Evolutionary conservation across 306 rosid genomes (phyloP).

Genomic region (Notholithocarpus densiflorus): DNA sequence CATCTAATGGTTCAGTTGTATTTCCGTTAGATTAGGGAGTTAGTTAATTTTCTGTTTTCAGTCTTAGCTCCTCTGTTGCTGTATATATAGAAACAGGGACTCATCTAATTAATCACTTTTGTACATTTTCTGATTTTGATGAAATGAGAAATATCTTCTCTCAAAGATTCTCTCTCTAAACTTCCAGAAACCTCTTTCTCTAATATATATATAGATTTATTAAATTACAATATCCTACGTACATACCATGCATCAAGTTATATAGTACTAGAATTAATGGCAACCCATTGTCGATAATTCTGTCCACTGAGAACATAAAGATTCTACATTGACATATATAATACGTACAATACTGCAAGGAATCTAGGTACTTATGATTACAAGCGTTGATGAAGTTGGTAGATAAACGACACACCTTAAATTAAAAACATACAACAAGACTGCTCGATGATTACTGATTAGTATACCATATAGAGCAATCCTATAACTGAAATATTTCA

Average conservation of each 20-base stretch:
- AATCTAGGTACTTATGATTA: background rate
- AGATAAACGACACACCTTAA: background rate
- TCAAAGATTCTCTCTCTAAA: too few species aligned
- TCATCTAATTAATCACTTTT: too few species aligned
- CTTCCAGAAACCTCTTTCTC: too few species aligned
- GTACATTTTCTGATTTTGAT: too few species aligned
- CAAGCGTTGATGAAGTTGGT: background rate
- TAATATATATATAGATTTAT: too few species aligned
- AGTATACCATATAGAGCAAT: background rate
- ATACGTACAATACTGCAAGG: background rate
- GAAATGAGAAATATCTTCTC: too few species aligned
- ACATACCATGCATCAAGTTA: background rate
- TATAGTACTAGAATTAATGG: background rate
- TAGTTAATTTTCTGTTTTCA: too few species aligned
- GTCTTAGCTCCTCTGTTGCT: too few species aligned
- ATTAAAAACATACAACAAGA: background rate
- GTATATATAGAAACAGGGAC: too few species aligned
- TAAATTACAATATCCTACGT: background rate
- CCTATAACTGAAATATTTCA: constrained; percentile 53
- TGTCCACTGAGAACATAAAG: too few species aligned
- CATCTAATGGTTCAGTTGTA: too few species aligned
- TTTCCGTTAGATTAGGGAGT: too few species aligned
- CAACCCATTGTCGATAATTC: background rate
- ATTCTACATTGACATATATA: background rate
- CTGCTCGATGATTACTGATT: background rate